These are phyloP conservation scores for Trichoderma semiorbis DNA, from an alignment of 2,329 filamentous ascomycete species.

Conservation along the genomic window DNA sequence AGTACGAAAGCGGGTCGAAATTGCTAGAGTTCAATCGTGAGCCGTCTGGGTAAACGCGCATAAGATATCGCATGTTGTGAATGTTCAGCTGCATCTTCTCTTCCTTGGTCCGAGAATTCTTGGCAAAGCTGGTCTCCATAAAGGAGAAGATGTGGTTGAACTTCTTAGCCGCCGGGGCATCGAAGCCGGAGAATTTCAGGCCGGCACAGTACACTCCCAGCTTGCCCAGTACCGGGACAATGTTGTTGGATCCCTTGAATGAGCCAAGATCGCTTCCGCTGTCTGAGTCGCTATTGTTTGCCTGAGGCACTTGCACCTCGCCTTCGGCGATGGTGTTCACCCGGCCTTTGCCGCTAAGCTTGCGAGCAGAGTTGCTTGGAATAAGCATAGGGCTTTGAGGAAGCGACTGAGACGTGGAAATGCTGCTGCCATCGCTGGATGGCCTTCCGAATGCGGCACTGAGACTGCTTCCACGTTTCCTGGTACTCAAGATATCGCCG, in stretches of 20 bases:
- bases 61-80: conserved; percentile 88
- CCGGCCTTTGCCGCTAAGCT: conserved; percentile 46
- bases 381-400: conserved; percentile 53
- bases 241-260: conserved; percentile 72
- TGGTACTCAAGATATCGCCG: conserved; percentile 36
- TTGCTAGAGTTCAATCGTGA: conserved; percentile 84
- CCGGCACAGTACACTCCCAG: conserved; percentile 74
- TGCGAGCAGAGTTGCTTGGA: conserved; percentile 48
- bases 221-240: conserved; percentile 75
- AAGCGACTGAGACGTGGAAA: conserved; percentile 49
- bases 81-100: conserved; percentile 76
- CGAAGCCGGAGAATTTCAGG: conserved; percentile 81
- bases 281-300: conserved; percentile 74
- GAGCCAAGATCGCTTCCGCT: conserved; percentile 55
- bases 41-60: conserved; percentile 88
- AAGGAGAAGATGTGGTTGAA: conserved; percentile 97
- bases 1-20: conserved; percentile 90
- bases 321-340: conserved; percentile 58
- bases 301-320: conserved; percentile 49
- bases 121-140: conserved; percentile 83
- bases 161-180: conserved; percentile 71
- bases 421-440: conserved; percentile 52
- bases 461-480: conserved; percentile 64
- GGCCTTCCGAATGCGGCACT: conserved; percentile 64
- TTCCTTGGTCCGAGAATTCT: conserved; percentile 70